Evolutionary conservation across 73 alveolate species (phyloP).

Genomic region (Tetrahymena malaccensis): DNA sequence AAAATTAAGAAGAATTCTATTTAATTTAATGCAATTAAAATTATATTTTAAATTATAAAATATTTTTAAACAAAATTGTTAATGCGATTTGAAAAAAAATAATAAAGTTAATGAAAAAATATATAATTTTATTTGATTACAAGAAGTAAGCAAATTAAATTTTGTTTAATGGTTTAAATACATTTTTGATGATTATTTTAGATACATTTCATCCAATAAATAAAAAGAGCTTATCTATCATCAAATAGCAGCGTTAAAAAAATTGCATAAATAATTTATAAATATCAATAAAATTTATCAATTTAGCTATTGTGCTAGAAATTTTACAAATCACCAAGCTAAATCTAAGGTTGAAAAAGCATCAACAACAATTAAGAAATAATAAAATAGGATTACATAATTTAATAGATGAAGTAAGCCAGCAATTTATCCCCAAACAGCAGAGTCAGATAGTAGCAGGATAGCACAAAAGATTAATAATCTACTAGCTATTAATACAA

Average conservation of each 20-base stretch:
- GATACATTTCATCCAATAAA: background rate
- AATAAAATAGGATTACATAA: background rate
- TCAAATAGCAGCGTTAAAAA: background rate
- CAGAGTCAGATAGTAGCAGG: background rate
- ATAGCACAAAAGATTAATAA: background rate
- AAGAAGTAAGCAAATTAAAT: background rate
- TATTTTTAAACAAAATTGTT: too few species aligned
- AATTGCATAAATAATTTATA: background rate
- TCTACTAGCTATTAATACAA: background rate
- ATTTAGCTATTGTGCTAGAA: background rate
- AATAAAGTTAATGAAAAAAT: too few species aligned
- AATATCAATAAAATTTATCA: background rate
- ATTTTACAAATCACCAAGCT: background rate
- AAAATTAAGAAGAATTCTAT: too few species aligned
- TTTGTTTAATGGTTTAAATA: background rate
- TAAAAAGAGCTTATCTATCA: background rate
- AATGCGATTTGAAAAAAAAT: background rate
- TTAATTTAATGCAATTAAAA: too few species aligned
- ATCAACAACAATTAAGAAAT: background rate
- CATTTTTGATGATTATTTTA: background rate
- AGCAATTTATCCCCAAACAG: background rate
- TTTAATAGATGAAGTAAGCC: background rate
- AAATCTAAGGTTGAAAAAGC: background rate
- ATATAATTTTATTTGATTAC: background rate
- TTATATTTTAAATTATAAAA: too few species aligned